Conservation (phyloP, 2,329 filamentous ascomycete species). For the Phaeoacremonium minimum region DNA sequence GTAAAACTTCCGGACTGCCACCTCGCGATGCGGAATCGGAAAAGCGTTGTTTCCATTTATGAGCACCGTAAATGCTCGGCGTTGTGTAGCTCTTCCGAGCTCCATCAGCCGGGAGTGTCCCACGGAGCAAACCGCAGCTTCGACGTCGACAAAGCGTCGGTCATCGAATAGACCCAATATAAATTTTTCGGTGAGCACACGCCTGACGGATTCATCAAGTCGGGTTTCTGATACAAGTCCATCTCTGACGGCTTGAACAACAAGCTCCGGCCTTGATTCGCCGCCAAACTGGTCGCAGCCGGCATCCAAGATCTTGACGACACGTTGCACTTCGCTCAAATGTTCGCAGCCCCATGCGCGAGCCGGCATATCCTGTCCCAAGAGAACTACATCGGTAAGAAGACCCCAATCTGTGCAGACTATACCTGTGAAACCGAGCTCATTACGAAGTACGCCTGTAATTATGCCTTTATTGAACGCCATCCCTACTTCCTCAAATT, state of each 20-base stretch:
- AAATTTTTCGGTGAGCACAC: slow-evolving; percentile 45
- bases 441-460: slow-evolving; percentile 39
- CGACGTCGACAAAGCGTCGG: slow-evolving; percentile 42
- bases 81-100: slow-evolving; percentile 28
- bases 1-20: slow-evolving; percentile 9
- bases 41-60: slow-evolving; percentile 13
- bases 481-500: slow-evolving; percentile 42
- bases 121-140: slow-evolving; percentile 32
- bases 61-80: slow-evolving; percentile 17
- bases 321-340: slow-evolving; percentile 34
- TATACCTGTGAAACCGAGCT: slow-evolving; percentile 47
- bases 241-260: slow-evolving; percentile 38
- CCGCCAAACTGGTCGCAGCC: slow-evolving; percentile 50
- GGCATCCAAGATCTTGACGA: slow-evolving; percentile 38
- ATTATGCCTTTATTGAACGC: slow-evolving; percentile 47
- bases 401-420: slow-evolving; percentile 49
- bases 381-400: slow-evolving; percentile 36
- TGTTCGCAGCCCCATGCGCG: slow-evolving; percentile 46
- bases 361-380: slow-evolving; percentile 38
- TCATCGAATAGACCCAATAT: slow-evolving; percentile 48
- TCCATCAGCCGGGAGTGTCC: slow-evolving; percentile 37
- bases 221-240: slow-evolving; percentile 35
- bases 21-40: slow-evolving; percentile 7
- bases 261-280: slow-evolving; percentile 40
- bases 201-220: slow-evolving; percentile 39